Percentiles rank a stretch among this genome's conserved stretches.
These are phyloP conservation scores for Marchantia paleacea DNA, from an alignment of 225 moss, liverwort and hornwort species.

Conservation along the genomic window DNA sequence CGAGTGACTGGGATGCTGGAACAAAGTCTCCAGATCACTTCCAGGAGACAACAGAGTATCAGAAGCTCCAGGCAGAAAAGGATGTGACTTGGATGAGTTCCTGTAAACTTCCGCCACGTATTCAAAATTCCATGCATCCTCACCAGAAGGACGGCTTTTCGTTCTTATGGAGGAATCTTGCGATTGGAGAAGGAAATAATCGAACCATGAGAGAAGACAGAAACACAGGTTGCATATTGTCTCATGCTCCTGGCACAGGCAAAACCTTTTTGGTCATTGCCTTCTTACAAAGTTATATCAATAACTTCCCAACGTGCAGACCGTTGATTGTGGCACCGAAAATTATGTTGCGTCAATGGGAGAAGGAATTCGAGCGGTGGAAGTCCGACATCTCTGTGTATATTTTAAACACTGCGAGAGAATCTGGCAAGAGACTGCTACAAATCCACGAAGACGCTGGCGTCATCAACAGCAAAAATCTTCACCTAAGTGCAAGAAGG, in stretches of 20 bases:
- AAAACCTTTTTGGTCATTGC: constrained; percentile 87
- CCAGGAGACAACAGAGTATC: constrained; percentile 10
- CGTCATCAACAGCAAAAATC: constrained; percentile 35
- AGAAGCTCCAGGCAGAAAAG: constrained; percentile 15
- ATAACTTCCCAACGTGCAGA: constrained; percentile 51
- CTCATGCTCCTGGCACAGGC: constrained; percentile 96
- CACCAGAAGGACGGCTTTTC: constrained; percentile 89
- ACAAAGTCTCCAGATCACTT: constrained; percentile 28
- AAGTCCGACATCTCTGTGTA: constrained; percentile 69
- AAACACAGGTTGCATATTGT: constrained; percentile 80
- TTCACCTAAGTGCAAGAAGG: constrained; percentile 12
- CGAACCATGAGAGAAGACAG: constrained; percentile 40
- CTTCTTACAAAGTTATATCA: constrained; percentile 84
- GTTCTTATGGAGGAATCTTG: constrained; percentile 89
- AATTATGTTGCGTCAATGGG: constrained; percentile 91
- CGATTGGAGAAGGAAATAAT: constrained; percentile 39
- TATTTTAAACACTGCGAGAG: constrained; percentile 64
- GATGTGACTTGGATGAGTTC: constrained; percentile 30
- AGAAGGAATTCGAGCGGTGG: constrained; percentile 81
- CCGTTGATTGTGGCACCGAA: constrained; percentile 91
- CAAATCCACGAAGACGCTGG: constrained; percentile 54
- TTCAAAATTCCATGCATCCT: constrained; percentile 54
- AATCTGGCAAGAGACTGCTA: constrained; percentile 47
- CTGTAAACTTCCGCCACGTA: constrained; percentile 62
- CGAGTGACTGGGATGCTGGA: constrained; percentile 32